Percentiles rank a stretch among this genome's conserved stretches.
Evolutionary conservation across 1,284 basidiomycete genomes (phyloP).

Genomic region (Veloporphyrellus conicus): DNA sequence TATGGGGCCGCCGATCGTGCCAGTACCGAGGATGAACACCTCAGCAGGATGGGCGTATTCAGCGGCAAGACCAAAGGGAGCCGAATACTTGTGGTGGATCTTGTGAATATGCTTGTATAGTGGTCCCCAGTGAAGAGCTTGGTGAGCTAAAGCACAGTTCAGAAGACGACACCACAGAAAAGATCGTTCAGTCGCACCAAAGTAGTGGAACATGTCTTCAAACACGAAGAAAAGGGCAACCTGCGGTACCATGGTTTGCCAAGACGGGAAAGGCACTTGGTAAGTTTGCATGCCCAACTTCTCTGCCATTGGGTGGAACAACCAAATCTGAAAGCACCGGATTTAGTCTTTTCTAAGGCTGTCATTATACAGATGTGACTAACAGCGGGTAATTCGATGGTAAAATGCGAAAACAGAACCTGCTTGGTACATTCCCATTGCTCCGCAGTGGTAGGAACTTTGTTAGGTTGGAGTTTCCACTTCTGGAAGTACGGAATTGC

Average conservation of each 20-base stretch:
- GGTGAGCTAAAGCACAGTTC: conserved; percentile 61
- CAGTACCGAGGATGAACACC: conserved; percentile 84
- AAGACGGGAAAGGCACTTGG: conserved; percentile 85
- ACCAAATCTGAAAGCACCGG: conserved; percentile 68
- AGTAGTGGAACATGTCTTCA: conserved; percentile 91
- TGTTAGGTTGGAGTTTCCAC: conserved; percentile 92
- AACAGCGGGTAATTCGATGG: conserved; percentile 87
- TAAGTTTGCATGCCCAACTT: conserved; percentile 87
- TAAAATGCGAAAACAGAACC: conserved; percentile 94
- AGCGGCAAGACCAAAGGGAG: conserved; percentile 95
- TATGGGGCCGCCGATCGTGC: conserved; percentile 85
- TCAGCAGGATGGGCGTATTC: conserved; percentile 97
- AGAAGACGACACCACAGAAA: not conserved
- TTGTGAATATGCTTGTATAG: conserved; percentile 99
- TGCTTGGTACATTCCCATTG: conserved; percentile 97
- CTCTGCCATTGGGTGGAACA: conserved; percentile 94
- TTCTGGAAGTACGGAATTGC: conserved; percentile 87
- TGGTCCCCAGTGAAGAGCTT: conserved; percentile 83
- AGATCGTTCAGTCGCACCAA: conserved; percentile 42
- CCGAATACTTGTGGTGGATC: conserved; percentile 95
- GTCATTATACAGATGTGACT: conserved; percentile 25
- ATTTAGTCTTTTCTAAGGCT: not conserved
- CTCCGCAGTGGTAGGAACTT: conserved; percentile 75
- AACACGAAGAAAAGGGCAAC: conserved; percentile 92
- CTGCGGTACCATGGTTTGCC: conserved; percentile 71